phyloP scores from a whole-genome alignment of 495 filamentous ascomycete species.

The Neurospora intermedia region DNA sequence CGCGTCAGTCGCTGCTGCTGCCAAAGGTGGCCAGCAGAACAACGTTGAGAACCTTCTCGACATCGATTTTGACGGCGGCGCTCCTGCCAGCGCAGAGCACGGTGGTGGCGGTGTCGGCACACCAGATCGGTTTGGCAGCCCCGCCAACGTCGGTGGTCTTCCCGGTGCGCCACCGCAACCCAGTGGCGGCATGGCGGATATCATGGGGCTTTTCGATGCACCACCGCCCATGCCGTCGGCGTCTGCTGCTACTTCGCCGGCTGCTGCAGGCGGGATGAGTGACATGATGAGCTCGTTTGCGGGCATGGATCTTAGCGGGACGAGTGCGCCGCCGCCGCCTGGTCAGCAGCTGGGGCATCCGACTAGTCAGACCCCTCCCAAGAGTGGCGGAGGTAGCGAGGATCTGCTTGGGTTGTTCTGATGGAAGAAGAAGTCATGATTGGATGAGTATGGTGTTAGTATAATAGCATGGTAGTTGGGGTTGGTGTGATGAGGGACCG shows the following conservation, averaged over 20 bases:
- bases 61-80: conserved; percentile 95
- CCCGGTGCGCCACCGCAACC: conserved; percentile 24
- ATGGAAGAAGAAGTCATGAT: not conserved
- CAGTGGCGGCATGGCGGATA: conserved; percentile 66
- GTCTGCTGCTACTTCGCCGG: not conserved
- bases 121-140: conserved; percentile 66
- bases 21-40: conserved; percentile 47
- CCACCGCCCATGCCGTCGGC: conserved; percentile 21
- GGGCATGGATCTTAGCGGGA: conserved; percentile 60
- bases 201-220: conserved; percentile 74
- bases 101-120: conserved; percentile 62
- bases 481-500: not conserved
- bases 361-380: conserved; percentile 8
- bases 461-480: not conserved
- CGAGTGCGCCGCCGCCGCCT: conserved; percentile 45
- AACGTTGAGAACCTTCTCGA: conserved; percentile 94
- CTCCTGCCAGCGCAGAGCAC: conserved; percentile 77
- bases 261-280: conserved; percentile 23
- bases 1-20: conserved; percentile 64
- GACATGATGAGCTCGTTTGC: conserved; percentile 81
- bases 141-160: conserved; percentile 27
- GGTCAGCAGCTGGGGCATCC: conserved; percentile 35
- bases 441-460: not conserved
- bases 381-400: conserved; percentile 62
- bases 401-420: conserved; percentile 88